Percentiles rank a stretch among this genome's conserved stretches.
Evolutionary conservation across 345 rosid species (phyloP).

Genomic region (Eucalyptus sideroxylon): DNA sequence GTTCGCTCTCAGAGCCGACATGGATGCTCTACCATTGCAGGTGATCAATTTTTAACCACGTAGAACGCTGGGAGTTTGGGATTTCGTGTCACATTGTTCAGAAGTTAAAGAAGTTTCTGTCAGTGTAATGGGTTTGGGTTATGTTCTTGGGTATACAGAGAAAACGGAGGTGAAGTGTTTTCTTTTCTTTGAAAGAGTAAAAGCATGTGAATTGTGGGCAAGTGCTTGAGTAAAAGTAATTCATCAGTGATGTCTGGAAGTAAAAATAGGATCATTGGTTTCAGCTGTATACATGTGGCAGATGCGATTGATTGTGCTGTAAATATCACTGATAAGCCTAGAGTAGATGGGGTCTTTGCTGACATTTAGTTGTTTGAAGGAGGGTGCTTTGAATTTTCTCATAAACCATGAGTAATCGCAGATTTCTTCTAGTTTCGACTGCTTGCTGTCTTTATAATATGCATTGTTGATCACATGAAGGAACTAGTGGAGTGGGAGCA

Average conservation of each 20-base stretch:
- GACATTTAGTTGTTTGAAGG: background rate
- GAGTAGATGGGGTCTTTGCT: background rate
- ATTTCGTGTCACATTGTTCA: background rate
- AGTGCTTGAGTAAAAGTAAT: background rate
- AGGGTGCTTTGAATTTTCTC: background rate
- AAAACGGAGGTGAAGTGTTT: background rate
- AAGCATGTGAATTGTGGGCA: background rate
- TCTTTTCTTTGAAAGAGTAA: background rate
- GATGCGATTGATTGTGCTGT: background rate
- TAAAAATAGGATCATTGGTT: background rate
- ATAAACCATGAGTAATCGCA: background rate
- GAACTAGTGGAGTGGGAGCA: conserved; percentile 70
- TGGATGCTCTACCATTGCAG: conserved; percentile 75
- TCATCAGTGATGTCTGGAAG: background rate
- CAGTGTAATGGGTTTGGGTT: background rate
- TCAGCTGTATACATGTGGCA: background rate
- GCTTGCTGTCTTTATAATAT: background rate
- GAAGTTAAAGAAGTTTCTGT: background rate
- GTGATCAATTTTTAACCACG: conserved; percentile 1
- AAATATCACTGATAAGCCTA: background rate
- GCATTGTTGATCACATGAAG: conserved; percentile 3
- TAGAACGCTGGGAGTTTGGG: background rate
- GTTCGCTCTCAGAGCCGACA: conserved; percentile 59
- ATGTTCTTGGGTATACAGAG: background rate
- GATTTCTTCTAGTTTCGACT: background rate